Base-by-base conservation (phyloP, 768 basidiomycete genomes). In the Trametes cubensis region DNA sequence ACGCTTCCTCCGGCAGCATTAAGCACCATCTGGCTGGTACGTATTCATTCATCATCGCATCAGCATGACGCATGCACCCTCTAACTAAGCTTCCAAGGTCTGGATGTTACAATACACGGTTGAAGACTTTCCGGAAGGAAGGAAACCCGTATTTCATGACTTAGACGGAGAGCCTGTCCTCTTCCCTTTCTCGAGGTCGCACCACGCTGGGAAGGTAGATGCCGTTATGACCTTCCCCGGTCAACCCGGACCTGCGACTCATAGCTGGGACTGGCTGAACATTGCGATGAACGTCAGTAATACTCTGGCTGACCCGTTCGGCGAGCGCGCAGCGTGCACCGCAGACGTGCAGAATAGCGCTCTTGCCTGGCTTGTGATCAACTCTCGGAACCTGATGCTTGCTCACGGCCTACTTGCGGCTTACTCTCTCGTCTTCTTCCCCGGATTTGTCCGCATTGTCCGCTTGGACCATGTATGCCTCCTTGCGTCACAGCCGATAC, bases 401-500 rank as follows among this genome's bases (percentile, higher is more conserved):
- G 59, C 50, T 21, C 64, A 65, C 17, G 52, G 55, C 4, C 14
- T 21, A n/a, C 52, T 61, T 15, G 61, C 47, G 21, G 21, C 28
- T 6, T 62, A 62, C 53, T n/a, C 50, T 15, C 42, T 66, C 20
- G 57, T 57, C 2, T 45, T 66, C 23, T 60, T 50, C 46, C 61
- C 58, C 11, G 34, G 41, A 4, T 13, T 7, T 3, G 49, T 45
- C 11, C 65, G 58, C 15, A 51, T 66, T 20, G 51, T 21, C 18
- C 65, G 61, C 23, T 62, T 55, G 47, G 65, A 66, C 34, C 61
- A 48, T 26, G 57, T 61, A 2, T 55, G 53, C 21, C 41, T 42
- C 17, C 40, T 65, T 26, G 60, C 52, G 6, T 65, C 64, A 1
- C 50, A 38, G 7, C 48, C 52, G 0, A 42, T 65, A 26, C 20